phyloP scores from a whole-genome alignment of 176 grass and related monocot species.

The Carex parvula region DNA sequence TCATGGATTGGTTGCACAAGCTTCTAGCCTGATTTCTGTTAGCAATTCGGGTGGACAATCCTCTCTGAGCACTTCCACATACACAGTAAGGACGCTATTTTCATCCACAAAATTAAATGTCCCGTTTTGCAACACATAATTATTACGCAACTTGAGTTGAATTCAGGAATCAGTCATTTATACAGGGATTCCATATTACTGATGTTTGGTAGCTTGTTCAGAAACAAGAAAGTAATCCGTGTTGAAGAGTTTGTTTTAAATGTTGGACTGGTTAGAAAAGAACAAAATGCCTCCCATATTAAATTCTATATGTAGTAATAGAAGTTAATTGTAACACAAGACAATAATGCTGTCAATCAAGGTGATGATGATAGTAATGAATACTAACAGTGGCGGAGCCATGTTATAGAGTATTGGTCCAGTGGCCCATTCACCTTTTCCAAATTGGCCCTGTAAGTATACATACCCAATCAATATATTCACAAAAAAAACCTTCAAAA shows the following conservation, averaged over 20 bases:
- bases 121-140: background rate
- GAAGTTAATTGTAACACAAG: background rate
- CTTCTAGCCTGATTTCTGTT: slow-evolving; percentile 62
- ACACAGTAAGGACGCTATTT: slow-evolving; percentile 45
- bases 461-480: background rate
- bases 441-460: background rate
- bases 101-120: background rate
- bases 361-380: background rate
- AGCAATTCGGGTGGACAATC: slow-evolving; percentile 65
- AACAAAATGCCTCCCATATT: background rate
- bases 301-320: background rate
- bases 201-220: background rate
- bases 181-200: background rate
- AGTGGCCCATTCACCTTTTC: background rate
- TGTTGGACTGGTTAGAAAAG: background rate
- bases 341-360: background rate
- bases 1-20: slow-evolving; percentile 81
- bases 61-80: slow-evolving; percentile 75
- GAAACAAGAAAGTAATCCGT: background rate
- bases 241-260: background rate
- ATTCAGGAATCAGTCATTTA: background rate
- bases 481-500: background rate
- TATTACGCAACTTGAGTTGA: background rate
- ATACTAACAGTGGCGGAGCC: background rate
- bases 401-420: background rate